Evolutionary conservation across 192 early-diverging fungal genomes (phyloP).

Genomic region (Coemansia sp.): DNA sequence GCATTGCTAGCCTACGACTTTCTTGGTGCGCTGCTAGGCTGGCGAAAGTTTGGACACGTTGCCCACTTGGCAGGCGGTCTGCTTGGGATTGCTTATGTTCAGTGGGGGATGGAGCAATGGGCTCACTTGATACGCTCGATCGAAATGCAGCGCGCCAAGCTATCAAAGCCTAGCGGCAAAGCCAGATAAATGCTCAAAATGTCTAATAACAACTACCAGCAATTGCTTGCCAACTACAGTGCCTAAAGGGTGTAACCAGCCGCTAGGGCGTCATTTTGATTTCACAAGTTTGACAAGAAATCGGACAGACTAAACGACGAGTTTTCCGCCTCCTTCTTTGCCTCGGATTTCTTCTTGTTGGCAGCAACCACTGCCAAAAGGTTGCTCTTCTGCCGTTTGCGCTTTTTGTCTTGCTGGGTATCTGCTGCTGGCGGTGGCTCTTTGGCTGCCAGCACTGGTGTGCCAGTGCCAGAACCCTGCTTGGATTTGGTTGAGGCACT

Average conservation of each 20-base stretch:
- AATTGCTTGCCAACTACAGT: too few relatives aligned
- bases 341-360: conserved; percentile 46
- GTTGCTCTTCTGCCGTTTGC: conserved; percentile 51
- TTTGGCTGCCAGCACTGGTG: background rate
- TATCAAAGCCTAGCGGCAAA: background rate
- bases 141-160: background rate
- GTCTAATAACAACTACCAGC: too few relatives aligned
- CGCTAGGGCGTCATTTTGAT: background rate
- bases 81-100: conserved; percentile 62
- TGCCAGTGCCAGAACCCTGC: background rate
- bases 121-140: background rate
- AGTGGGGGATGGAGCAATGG: conserved; percentile 52
- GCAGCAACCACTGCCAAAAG: conserved; percentile 43
- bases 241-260: background rate
- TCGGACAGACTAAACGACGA: conserved; percentile 29
- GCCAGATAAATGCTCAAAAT: too few relatives aligned
- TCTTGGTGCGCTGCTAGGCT: conserved; percentile 69
- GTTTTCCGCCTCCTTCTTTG: conserved; percentile 16
- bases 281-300: conserved; percentile 37
- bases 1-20: conserved; percentile 71
- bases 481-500: background rate
- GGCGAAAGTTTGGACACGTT: conserved; percentile 78
- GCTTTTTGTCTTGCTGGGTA: conserved; percentile 26
- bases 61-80: conserved; percentile 73
- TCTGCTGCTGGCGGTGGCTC: background rate